Evolutionary conservation across 495 filamentous ascomycete species (phyloP).

Genomic region (Physcia stellaris): DNA sequence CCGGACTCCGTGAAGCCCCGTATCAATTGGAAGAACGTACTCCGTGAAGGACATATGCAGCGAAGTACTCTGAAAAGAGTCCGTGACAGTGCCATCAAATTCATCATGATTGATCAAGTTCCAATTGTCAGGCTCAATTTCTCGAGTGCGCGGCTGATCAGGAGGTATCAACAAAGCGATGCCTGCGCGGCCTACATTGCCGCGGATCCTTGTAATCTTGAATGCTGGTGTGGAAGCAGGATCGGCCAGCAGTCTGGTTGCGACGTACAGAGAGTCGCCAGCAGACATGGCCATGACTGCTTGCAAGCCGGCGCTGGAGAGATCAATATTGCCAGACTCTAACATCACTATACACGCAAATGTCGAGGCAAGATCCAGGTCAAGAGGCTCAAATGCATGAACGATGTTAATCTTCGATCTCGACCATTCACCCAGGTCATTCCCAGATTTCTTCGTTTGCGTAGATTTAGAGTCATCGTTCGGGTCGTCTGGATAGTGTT

Average conservation of each 20-base stretch:
- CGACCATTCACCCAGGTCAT: too few species aligned
- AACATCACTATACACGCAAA: slow-evolving; percentile 22
- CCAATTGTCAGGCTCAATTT: slow-evolving; percentile 9
- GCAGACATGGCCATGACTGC: slow-evolving; percentile 21
- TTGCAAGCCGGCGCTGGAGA: slow-evolving; percentile 11
- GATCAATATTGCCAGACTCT: slow-evolving; percentile 17
- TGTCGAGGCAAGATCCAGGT: not conserved
- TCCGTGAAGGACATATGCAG: slow-evolving; percentile 29
- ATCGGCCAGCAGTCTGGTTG: slow-evolving; percentile 17
- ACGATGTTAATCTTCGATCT: too few species aligned
- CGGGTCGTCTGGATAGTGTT: too few species aligned
- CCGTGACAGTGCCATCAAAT: slow-evolving; percentile 19
- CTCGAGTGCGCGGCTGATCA: slow-evolving; percentile 8
- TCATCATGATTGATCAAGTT: slow-evolving; percentile 14
- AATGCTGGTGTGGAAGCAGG: too few species aligned
- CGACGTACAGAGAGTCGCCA: slow-evolving; percentile 21
- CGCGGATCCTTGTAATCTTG: slow-evolving; percentile 6
- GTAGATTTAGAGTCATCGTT: too few species aligned
- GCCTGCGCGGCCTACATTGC: slow-evolving; percentile 24
- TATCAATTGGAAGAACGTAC: slow-evolving; percentile 16
- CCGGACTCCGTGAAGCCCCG: slow-evolving; percentile 8
- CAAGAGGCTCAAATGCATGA: not conserved
- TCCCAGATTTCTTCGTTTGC: too few species aligned
- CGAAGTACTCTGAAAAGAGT: slow-evolving; percentile 21
- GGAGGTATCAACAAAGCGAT: slow-evolving; percentile 21